Conservation (phyloP, 768 basidiomycete genomes). For the Lactifluus subvellereus region DNA sequence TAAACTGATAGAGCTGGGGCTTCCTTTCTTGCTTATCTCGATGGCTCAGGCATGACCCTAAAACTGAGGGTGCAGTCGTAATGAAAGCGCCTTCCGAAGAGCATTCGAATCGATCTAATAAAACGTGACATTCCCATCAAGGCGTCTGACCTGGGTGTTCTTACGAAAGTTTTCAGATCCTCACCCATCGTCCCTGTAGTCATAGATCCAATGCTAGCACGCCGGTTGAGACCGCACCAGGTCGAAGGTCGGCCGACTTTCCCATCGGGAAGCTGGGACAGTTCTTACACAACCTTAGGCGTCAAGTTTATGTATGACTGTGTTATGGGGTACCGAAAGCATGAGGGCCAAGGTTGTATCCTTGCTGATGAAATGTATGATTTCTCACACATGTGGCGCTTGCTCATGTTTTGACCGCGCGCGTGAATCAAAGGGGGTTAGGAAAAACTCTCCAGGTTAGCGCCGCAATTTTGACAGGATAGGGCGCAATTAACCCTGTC, state of each 20-base stretch:
- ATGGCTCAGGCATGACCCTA: conserved; percentile 63
- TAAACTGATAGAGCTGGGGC: neutral
- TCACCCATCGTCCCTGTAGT: conserved; percentile 74
- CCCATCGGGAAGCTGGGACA: neutral
- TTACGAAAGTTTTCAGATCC: conserved; percentile 38
- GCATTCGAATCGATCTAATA: conserved; percentile 62
- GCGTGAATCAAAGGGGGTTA: conserved; percentile 62
- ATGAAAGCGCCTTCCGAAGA: conserved; percentile 74
- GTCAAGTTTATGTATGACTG: conserved; percentile 91
- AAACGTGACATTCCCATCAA: conserved; percentile 43
- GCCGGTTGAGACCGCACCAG: conserved; percentile 82
- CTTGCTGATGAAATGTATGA: conserved; percentile 91
- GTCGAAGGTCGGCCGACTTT: conserved; percentile 55
- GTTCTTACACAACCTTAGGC: conserved; percentile 36
- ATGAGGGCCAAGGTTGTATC: conserved; percentile 91
- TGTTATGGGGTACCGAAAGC: conserved; percentile 88
- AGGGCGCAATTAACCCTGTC: conserved; percentile 5
- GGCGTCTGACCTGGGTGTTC: neutral
- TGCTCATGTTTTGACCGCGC: neutral
- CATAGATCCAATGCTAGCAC: conserved; percentile 77
- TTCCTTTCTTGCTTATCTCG: neutral
- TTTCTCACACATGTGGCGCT: neutral
- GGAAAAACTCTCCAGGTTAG: conserved; percentile 88
- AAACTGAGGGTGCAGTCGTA: conserved; percentile 69
- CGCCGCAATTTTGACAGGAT: neutral